Conservation (phyloP, 2,329 filamentous ascomycete genomes). For the Colletotrichum truncatum region DNA sequence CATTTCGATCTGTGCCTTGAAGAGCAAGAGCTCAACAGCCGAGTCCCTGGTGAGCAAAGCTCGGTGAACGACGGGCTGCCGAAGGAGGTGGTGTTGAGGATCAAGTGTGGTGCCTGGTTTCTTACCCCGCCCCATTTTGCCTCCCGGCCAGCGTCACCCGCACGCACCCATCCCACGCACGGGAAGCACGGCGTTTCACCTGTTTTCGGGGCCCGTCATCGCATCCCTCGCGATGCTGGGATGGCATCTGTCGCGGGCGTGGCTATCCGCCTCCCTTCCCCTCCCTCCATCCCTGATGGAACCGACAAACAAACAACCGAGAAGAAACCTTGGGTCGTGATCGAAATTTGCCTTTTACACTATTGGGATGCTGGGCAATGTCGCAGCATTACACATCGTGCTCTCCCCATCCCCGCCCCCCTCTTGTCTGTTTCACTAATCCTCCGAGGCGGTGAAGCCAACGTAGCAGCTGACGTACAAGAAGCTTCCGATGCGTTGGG, state of each 20-base stretch:
- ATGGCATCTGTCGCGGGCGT: constrained; percentile 21
- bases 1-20: no score
- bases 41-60: no score
- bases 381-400: neutral
- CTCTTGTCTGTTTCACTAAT: neutral
- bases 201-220: constrained; percentile 10
- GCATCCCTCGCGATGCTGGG: constrained; percentile 21
- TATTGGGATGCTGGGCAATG: neutral
- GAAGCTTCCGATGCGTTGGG: neutral
- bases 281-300: neutral
- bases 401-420: neutral
- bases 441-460: neutral
- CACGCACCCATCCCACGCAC: neutral
- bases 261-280: neutral
- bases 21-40: no score
- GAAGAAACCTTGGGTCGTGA: constrained; percentile 1
- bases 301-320: neutral
- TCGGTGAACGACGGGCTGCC: no score
- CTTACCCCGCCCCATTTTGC: neutral
- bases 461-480: neutral
- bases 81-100: no score
- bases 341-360: neutral
- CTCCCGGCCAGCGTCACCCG: neutral
- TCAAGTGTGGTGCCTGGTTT: no score
- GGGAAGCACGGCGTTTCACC: constrained; percentile 11